A percentile compares a stretch with the other conserved stretches of the same genome.
Evolutionary conservation across 768 basidiomycete genomes (phyloP).

Genomic region (Panus rudis): DNA sequence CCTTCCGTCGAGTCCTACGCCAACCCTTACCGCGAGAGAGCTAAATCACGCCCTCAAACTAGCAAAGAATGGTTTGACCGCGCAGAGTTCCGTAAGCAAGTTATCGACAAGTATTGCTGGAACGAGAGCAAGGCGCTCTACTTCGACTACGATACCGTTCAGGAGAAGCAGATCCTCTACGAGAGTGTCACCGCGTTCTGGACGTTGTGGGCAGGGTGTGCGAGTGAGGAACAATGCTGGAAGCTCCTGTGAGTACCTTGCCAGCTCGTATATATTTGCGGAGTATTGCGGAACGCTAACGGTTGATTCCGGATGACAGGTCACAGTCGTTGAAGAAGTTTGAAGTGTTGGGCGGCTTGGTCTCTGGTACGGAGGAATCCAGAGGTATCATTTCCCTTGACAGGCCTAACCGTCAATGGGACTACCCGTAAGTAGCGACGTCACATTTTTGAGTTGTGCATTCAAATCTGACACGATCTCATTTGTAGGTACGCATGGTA

Average conservation of each 20-base stretch:
- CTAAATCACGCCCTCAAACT: slow-evolving; percentile 53
- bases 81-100: slow-evolving; percentile 72
- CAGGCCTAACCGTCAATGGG: slow-evolving; percentile 98
- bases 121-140: slow-evolving; percentile 92
- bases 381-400: slow-evolving; percentile 93
- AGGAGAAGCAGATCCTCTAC: slow-evolving; percentile 87
- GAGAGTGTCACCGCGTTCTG: slow-evolving; percentile 97
- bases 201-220: slow-evolving; percentile 96
- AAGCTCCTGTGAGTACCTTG: slow-evolving; percentile 71
- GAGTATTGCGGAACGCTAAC: slow-evolving; percentile 14
- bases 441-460: background rate
- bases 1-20: slow-evolving; percentile 67
- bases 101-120: slow-evolving; percentile 95
- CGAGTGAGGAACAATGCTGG: slow-evolving; percentile 92
- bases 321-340: slow-evolving; percentile 89
- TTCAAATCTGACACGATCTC: slow-evolving; percentile 11
- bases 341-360: slow-evolving; percentile 91
- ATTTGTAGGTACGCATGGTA: slow-evolving; percentile 60
- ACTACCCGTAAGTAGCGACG: slow-evolving; percentile 69
- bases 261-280: background rate
- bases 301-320: slow-evolving; percentile 31
- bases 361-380: slow-evolving; percentile 95
- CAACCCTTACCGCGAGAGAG: slow-evolving; percentile 51
- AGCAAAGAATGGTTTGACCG: slow-evolving; percentile 92
- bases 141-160: slow-evolving; percentile 93